Base-by-base conservation (phyloP, 805 yeast species). In the Nakazawaea wyomingensis region DNA sequence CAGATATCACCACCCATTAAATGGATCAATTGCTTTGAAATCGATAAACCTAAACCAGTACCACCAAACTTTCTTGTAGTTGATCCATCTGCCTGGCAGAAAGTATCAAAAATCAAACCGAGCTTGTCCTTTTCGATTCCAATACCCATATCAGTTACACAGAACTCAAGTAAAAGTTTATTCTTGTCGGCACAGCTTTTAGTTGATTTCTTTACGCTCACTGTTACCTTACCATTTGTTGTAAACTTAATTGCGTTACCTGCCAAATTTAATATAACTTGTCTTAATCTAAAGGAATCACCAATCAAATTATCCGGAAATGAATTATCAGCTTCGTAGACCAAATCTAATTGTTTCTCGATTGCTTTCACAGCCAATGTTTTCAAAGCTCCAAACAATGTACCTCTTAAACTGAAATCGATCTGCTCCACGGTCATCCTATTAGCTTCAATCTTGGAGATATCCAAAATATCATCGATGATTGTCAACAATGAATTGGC, bases 1-100 rank as follows among this genome's bases (percentile, higher is more conserved):
- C 96, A 86, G 48, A 87, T 86, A 50, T 84, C 91, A 58, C 96
- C 96, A 34, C 96, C 96, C 96, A 88, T 87, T 50, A 87, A 71
- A 55, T 85, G 90, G 55, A 88, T 87, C 52, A 87, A 72, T 54
- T 86, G 88, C 60, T 85, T 86, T 8, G 96, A 88, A 60, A 87
- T 87, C 3, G 95, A 85, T 44, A 87, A 70, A 14, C 96, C 96
- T 36, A 87, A 70, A 50, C 96, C 96, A 3, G 96, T 88, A 55
- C 96, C 96, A 54, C 96, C 96, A 59, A 87, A 88, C 61, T 86
- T 86, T 59, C 96, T 76, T 1, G 96, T 87, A 2, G 96, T 87
- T 4, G 95, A 85, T 33, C 96, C 96, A 64, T 87, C 96, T 7
- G 96, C 96, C 61, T 87, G 96, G 52, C 96, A 84, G 66, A 87